These are phyloP conservation scores for Ophiosphaerella herpotricha DNA, from an alignment of 2,329 filamentous ascomycete genomes.

Conservation along the genomic window DNA sequence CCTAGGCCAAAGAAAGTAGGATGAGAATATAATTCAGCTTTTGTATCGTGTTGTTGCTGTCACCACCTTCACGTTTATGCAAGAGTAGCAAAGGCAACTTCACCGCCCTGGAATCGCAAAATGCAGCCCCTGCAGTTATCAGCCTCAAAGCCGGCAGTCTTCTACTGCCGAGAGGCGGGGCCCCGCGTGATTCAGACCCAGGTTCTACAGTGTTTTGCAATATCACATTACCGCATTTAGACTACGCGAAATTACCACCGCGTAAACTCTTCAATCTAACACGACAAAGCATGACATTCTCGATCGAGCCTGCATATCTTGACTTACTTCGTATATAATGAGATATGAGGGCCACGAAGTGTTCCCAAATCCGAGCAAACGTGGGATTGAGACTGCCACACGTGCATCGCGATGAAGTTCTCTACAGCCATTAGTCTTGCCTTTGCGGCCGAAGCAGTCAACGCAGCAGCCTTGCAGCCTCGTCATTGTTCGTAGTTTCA, in stretches of 20 bases:
- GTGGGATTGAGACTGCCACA: neutral
- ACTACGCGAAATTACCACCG: slow-evolving; percentile 23
- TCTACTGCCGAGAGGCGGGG: slow-evolving; percentile 27
- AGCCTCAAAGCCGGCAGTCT: slow-evolving; percentile 15
- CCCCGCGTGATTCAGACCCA: slow-evolving; percentile 23
- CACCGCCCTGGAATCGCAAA: neutral
- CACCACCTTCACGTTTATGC: too few relatives aligned
- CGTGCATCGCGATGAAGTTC: slow-evolving; percentile 29
- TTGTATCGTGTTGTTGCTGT: too few relatives aligned
- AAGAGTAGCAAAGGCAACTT: too few relatives aligned
- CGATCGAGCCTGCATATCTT: neutral
- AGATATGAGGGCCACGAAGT: neutral
- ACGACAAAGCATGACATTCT: slow-evolving; percentile 7
- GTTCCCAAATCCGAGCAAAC: neutral
- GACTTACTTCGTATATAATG: slow-evolving; percentile 5
- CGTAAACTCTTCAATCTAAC: slow-evolving; percentile 28
- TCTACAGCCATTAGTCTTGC: slow-evolving; percentile 22
- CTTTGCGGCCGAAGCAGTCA: slow-evolving; percentile 22
- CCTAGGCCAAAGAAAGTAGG: too few relatives aligned
- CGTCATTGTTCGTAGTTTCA: slow-evolving; percentile 25
- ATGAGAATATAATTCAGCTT: too few relatives aligned
- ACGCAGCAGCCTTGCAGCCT: slow-evolving; percentile 28
- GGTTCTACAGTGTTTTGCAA: slow-evolving; percentile 20
- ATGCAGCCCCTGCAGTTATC: slow-evolving; percentile 1
- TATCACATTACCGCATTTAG: slow-evolving; percentile 27